Evolutionary conservation across 2,329 filamentous ascomycete genomes (phyloP), one percentile per base, ranked within the genome.

Genomic region (Colletotrichum australisinense): DNA sequence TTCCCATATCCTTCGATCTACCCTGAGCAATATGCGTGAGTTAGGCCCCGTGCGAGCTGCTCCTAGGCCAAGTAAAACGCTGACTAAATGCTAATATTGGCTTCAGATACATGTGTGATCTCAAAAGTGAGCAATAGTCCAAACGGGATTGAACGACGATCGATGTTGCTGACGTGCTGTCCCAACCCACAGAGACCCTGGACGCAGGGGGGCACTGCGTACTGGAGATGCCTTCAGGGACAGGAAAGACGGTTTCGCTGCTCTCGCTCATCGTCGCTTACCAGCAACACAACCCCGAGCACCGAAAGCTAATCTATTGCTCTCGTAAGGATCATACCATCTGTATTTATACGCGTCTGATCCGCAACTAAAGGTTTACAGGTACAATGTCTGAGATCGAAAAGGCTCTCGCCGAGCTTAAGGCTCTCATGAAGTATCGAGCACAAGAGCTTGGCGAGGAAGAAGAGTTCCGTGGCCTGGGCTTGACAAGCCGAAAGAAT

Each of bases 381-480:
- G 90, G 90, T 86, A 99, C 97, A 69, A 99, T 99, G 95, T 99
- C 97, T 49, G 97, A 99, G 85, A 99, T 99, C 79, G 97, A 99
- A 82, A 99, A 99, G 84, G 97, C 97, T 0, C 84, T 99, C 65
- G 94, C 94, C 11, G 97, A 99, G 83, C 83, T 99, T 78, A 95
- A 97, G 81, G 92, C 92, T 28, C 85, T 99, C 66, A 99, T 99
- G 95, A 97, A 97, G 80, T 98, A 98, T 80, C 93, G 97, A 19
- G 87, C 94, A 6, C 90, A 98, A 75, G 91, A 98, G 82, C 89
- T 99, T n/a, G 97, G 97, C 0, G 88, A 93, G 72, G 93, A 93
- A 75, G 97, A 99, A 83, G 96, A 99, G 22, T 99, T 99, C 77
- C 90, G 97, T 63, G 97, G 95, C 0, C 87, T 99, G 1, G 97